Conservation (phyloP, 1,284 basidiomycete species). For the Naganishia sp. region DNA sequence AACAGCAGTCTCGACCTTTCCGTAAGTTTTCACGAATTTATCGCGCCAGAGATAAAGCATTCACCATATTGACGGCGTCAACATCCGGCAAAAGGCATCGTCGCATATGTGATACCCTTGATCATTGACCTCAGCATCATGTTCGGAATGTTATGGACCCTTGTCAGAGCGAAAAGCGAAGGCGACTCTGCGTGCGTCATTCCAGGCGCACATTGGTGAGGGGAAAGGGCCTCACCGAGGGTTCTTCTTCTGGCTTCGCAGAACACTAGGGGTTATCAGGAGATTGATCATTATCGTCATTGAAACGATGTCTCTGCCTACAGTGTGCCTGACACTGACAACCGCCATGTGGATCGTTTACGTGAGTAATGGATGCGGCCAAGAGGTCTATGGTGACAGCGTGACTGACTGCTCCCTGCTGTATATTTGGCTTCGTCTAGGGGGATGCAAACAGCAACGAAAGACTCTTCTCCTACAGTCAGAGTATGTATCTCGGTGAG, state of each 20-base stretch:
- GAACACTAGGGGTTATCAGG: slow-evolving; percentile 12
- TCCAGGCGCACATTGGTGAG: too few relatives aligned
- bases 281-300: slow-evolving; percentile 5
- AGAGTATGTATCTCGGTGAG: neutral
- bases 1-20: slow-evolving; percentile 9
- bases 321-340: slow-evolving; percentile 16
- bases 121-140: slow-evolving; percentile 19
- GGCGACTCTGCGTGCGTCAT: slow-evolving; percentile 1
- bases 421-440: neutral
- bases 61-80: too few relatives aligned
- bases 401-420: too few relatives aligned
- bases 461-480: slow-evolving; percentile 14
- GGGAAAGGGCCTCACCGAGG: neutral
- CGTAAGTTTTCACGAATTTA: neutral
- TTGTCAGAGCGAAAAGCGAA: slow-evolving; percentile 6
- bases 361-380: neutral
- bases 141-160: slow-evolving; percentile 18
- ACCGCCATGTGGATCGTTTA: slow-evolving; percentile 12
- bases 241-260: neutral
- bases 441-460: slow-evolving; percentile 26
- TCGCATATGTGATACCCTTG: slow-evolving; percentile 11
- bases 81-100: neutral
- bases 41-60: too few relatives aligned
- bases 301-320: slow-evolving; percentile 24
- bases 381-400: neutral